Evolutionary conservation across 83 land plant species (phyloP), one percentile per base, ranked within the genome.

Genomic region (Larix sibirica): DNA sequence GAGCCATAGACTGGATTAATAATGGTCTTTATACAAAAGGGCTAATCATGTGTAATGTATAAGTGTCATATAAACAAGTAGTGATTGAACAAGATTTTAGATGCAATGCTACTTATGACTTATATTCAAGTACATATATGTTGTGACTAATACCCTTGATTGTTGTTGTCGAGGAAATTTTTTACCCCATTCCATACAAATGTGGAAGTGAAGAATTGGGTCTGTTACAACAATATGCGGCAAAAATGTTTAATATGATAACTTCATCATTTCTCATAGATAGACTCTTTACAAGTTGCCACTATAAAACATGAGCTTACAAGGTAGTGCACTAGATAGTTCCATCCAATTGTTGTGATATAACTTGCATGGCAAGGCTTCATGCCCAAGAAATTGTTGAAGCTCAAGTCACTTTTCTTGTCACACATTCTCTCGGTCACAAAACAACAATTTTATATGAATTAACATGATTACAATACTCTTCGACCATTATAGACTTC

Each of bases 341-440:
- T 85, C 90, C 90, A 88, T 50, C 90, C 87, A n/a, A 85, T 81
- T 54, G 85, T 87, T 23, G 87, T 85, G 33, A 78, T 79, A 58
- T 83, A 88, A 23, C 85, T 83, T 24, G 85, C 84, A 66, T 88
- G 90, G 83, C 87, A 88, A 64, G 90, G 85, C 68, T 77, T 85
- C 31, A 9, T 65, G 12, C 87, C 87, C 79, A 73, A 26, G 67
- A 88, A 83, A 85, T 84, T 84, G 24, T 47, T 65, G 54, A 88
- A 42, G 54, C 47, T 83, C 83, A 84, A 70, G 60, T 73, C 80
- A 17, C 38, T 50, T 17, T 87, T 82, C 64, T 44, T 67, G 44
- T 84, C 44, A 77, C 89, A 88, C 36, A 60, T 78, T 42, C 68
- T 67, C 56, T 81, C 73, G 62, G 42, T 65, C 12, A 88, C 87